phyloP scores from a whole-genome alignment of 2,329 filamentous ascomycete species.

The Cytospora mali region DNA sequence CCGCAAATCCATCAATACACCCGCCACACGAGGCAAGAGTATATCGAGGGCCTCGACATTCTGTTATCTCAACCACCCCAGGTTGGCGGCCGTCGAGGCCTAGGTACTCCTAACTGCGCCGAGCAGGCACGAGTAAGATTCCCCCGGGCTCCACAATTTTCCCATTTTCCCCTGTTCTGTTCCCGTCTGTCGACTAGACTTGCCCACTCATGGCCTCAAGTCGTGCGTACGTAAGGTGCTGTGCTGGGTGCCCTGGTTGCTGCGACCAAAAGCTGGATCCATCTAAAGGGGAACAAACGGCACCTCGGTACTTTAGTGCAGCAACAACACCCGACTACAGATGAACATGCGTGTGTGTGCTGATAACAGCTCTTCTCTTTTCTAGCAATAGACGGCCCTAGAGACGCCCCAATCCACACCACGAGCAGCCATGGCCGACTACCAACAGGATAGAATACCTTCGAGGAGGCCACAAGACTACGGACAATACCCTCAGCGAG shows the following conservation, averaged over 20 bases:
- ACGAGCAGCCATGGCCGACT: slow-evolving; percentile 57
- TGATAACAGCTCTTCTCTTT: slow-evolving; percentile 27
- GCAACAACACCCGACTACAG: slow-evolving; percentile 15
- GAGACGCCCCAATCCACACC: slow-evolving; percentile 20
- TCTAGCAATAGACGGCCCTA: slow-evolving; percentile 24
- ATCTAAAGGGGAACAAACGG: slow-evolving; percentile 20
- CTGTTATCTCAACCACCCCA: slow-evolving; percentile 27
- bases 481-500: slow-evolving; percentile 53
- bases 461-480: slow-evolving; percentile 39
- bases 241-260: slow-evolving; percentile 13
- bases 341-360: slow-evolving; percentile 28
- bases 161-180: slow-evolving; percentile 25
- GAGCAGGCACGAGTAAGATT: slow-evolving; percentile 23
- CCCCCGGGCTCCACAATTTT: slow-evolving; percentile 29
- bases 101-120: slow-evolving; percentile 17
- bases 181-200: slow-evolving; percentile 11
- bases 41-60: slow-evolving; percentile 16
- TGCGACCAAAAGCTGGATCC: slow-evolving; percentile 23
- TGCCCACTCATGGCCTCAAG: slow-evolving; percentile 23
- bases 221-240: slow-evolving; percentile 27
- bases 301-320: slow-evolving; percentile 15
- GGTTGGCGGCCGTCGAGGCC: slow-evolving; percentile 32
- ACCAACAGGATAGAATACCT: slow-evolving; percentile 56
- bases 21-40: slow-evolving; percentile 1
- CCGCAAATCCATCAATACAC: slow-evolving; percentile 15